These are phyloP conservation scores for Thalassia testudinum DNA, from an alignment of 116 monocot species.

Conservation along the genomic window DNA sequence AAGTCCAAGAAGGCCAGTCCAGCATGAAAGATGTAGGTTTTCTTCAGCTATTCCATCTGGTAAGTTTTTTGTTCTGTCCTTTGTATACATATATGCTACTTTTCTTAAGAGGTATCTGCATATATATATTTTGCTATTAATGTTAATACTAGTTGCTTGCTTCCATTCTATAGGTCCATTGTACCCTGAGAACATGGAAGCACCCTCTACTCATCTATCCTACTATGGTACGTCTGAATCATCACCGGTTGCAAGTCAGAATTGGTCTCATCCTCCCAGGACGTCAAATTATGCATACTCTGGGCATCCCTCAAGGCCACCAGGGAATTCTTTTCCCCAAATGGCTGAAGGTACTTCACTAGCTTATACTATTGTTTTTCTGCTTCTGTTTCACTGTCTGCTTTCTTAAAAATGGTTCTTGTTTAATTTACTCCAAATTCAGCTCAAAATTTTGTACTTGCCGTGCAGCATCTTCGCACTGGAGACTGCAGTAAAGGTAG, in stretches of 20 bases:
- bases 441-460: neutral
- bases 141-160: too few species aligned
- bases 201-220: constrained; percentile 9
- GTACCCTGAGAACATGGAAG: constrained; percentile 22
- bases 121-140: too few species aligned
- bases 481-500: constrained; percentile 54
- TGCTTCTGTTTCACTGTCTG: neutral
- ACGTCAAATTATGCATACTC: constrained; percentile 24
- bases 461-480: constrained; percentile 43
- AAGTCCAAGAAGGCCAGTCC: constrained; percentile 18
- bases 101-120: constrained; percentile 2
- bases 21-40: constrained; percentile 34
- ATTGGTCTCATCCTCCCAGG: constrained; percentile 44
- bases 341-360: constrained; percentile 39
- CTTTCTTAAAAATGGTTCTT: neutral
- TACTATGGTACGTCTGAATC: constrained; percentile 39
- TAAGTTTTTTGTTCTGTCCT: constrained; percentile 5
- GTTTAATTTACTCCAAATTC: neutral
- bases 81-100: neutral
- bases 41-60: constrained; percentile 31
- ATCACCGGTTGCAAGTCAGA: constrained; percentile 19
- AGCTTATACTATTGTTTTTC: neutral
- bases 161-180: constrained; percentile 17
- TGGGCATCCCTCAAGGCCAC: constrained; percentile 20
- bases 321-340: constrained; percentile 31